These are phyloP conservation scores for Pseudocercospora fijiensis DNA, from an alignment of 2,329 filamentous ascomycete species.

Conservation along the genomic window DNA sequence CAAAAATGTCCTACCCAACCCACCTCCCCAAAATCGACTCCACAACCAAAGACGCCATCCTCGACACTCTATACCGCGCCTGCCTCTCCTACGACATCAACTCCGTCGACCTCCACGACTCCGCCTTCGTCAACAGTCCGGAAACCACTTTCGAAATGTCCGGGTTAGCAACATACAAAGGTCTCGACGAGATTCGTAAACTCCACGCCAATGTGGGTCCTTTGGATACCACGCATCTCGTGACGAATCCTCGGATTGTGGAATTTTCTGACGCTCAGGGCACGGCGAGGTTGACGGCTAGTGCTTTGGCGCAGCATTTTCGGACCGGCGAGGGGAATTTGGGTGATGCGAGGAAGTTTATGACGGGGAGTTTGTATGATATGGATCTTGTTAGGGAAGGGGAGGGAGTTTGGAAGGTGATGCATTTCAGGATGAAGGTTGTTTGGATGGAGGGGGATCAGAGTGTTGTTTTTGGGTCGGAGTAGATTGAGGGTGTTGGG, in stretches of 20 bases:
- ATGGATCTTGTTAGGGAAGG: slow-evolving; percentile 35
- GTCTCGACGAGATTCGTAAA: slow-evolving; percentile 27
- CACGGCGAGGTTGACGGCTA: slow-evolving; percentile 31
- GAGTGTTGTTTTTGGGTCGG: slow-evolving; percentile 3
- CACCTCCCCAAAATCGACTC: no score
- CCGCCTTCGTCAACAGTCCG: slow-evolving; percentile 27
- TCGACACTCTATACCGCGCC: slow-evolving; percentile 38
- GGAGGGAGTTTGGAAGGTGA: slow-evolving; percentile 41
- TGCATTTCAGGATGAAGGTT: slow-evolving; percentile 34
- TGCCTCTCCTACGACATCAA: slow-evolving; percentile 34
- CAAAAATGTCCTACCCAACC: no score
- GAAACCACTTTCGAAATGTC: slow-evolving; percentile 26
- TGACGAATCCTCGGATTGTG: slow-evolving; percentile 36
- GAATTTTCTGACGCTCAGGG: slow-evolving; percentile 30
- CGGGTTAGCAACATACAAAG: slow-evolving; percentile 27
- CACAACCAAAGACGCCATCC: slow-evolving; percentile 32
- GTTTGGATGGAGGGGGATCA: slow-evolving; percentile 38
- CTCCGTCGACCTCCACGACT: slow-evolving; percentile 35
- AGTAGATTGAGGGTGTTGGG: background rate
- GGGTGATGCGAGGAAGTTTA: slow-evolving; percentile 26
- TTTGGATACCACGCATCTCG: slow-evolving; percentile 39
- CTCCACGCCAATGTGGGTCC: slow-evolving; percentile 27
- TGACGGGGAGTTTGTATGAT: slow-evolving; percentile 35
- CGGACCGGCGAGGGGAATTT: slow-evolving; percentile 32
- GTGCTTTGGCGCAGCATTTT: slow-evolving; percentile 35